Conservation (phyloP, 1,139 yeast genomes). For the Geotrichum fermentans region DNA sequence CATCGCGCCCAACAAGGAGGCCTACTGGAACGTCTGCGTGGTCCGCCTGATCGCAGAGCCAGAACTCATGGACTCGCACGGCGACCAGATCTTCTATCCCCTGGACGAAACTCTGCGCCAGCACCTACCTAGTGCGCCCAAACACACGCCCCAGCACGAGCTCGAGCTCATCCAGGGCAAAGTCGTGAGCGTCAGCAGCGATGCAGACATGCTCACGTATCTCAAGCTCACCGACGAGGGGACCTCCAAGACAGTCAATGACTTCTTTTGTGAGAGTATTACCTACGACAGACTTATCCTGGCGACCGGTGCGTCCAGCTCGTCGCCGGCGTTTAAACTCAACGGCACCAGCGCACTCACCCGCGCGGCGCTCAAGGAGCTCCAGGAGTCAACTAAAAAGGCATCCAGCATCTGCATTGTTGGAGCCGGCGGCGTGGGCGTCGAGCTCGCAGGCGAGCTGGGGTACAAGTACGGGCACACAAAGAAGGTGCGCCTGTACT, state of each 20-base stretch:
- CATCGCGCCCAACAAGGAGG: slow-evolving; percentile 19
- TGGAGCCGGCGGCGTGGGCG: slow-evolving; percentile 31
- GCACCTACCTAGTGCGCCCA: slow-evolving; percentile 10
- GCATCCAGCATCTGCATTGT: slow-evolving; percentile 26
- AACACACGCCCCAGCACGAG: not conserved
- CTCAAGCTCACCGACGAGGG: slow-evolving; percentile 14
- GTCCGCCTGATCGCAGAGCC: slow-evolving; percentile 18
- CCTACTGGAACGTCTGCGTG: slow-evolving; percentile 21
- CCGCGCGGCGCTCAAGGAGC: slow-evolving; percentile 9
- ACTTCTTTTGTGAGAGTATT: slow-evolving; percentile 17
- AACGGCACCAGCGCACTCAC: slow-evolving; percentile 17
- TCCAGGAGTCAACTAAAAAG: slow-evolving; percentile 8
- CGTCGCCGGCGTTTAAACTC: slow-evolving; percentile 20
- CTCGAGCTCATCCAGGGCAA: slow-evolving; percentile 18
- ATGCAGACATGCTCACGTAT: slow-evolving; percentile 9
- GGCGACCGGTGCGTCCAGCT: slow-evolving; percentile 20
- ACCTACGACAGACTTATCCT: slow-evolving; percentile 15
- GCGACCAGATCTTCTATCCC: slow-evolving; percentile 16
- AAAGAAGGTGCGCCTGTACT: slow-evolving; percentile 20
- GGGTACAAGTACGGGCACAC: slow-evolving; percentile 24
- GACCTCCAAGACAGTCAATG: not conserved
- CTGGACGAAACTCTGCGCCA: slow-evolving; percentile 15
- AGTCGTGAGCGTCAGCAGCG: slow-evolving; percentile 13
- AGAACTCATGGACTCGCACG: slow-evolving; percentile 12
- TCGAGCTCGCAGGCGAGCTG: slow-evolving; percentile 29